A percentile compares a stretch with the other conserved stretches of the same genome.
Evolutionary conservation across 148 eudicot species (phyloP).

Genomic region (Tetragonia tetragonoides): DNA sequence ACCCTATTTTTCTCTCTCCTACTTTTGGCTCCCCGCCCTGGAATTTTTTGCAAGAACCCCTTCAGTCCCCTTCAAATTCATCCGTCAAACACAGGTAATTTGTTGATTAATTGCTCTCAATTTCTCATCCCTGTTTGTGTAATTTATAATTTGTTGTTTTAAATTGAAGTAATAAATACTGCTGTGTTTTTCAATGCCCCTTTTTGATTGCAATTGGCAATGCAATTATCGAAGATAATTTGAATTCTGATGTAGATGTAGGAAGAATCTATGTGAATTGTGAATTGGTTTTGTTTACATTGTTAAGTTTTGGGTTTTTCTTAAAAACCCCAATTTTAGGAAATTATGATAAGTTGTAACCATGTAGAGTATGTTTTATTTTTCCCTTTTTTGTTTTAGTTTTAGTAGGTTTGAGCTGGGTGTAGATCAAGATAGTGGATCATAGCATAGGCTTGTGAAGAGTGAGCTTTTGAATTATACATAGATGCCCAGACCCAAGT

Average conservation of each 20-base stretch:
- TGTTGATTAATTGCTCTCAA: neutral
- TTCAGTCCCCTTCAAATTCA: too few species aligned
- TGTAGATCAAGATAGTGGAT: conserved; percentile 1
- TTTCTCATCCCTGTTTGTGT: neutral
- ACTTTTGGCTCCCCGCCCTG: neutral
- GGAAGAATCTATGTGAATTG: too few species aligned
- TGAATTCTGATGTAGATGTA: neutral
- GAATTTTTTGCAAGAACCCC: too few species aligned
- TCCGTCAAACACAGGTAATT: neutral
- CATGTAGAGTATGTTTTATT: neutral
- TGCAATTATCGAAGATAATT: neutral
- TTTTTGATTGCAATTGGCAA: neutral
- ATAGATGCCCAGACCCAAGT: neutral
- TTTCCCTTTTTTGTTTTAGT: neutral
- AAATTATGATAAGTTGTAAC: neutral
- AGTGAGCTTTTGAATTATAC: neutral
- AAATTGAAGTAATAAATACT: neutral
- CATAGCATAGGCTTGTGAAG: neutral
- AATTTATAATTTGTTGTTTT: neutral
- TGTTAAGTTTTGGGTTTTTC: neutral
- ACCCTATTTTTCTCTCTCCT: neutral
- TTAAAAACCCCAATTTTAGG: neutral
- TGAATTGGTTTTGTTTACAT: neutral
- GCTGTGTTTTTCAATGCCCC: neutral
- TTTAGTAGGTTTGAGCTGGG: conserved; percentile 5